Evolutionary conservation across 1,139 yeast species (phyloP).

Genomic region (Debaryomyces coudertii): DNA sequence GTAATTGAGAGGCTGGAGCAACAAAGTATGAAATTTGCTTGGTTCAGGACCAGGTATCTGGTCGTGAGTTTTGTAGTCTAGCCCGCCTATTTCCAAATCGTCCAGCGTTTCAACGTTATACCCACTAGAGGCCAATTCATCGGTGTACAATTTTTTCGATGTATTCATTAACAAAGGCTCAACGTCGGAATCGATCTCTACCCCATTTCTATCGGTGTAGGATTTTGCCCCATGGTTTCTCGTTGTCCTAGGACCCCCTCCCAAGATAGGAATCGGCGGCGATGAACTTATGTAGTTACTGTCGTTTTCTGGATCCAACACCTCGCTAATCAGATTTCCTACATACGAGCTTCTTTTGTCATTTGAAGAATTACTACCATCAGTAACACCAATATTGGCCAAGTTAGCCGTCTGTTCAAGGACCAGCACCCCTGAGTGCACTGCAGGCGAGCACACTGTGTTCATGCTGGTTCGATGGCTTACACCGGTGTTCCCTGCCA

Average conservation of each 20-base stretch:
- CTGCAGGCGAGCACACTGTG: conserved; percentile 34
- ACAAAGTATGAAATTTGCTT: background rate
- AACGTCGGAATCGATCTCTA: background rate
- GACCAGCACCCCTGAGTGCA: conserved; percentile 53
- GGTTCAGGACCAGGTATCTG: background rate
- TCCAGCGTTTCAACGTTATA: background rate
- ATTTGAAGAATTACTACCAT: conserved; percentile 27
- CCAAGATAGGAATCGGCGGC: conserved; percentile 31
- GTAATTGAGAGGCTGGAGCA: background rate
- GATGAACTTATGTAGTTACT: conserved; percentile 24
- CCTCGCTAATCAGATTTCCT: background rate
- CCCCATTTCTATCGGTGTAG: background rate
- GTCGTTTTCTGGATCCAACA: conserved; percentile 3
- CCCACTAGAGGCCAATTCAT: background rate
- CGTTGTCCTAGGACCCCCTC: background rate
- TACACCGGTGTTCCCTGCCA: conserved; percentile 32
- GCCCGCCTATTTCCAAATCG: conserved; percentile 13
- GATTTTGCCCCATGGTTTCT: background rate
- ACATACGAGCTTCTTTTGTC: conserved; percentile 3
- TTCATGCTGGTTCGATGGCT: conserved; percentile 15
- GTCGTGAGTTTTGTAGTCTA: background rate
- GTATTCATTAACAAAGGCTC: conserved; percentile 3
- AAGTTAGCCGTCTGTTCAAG: conserved; percentile 68
- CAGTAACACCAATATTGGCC: conserved; percentile 63
- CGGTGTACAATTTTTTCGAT: conserved; percentile 1